Conservation (phyloP, 306 rosid species). For the Castanopsis chinensis region DNA sequence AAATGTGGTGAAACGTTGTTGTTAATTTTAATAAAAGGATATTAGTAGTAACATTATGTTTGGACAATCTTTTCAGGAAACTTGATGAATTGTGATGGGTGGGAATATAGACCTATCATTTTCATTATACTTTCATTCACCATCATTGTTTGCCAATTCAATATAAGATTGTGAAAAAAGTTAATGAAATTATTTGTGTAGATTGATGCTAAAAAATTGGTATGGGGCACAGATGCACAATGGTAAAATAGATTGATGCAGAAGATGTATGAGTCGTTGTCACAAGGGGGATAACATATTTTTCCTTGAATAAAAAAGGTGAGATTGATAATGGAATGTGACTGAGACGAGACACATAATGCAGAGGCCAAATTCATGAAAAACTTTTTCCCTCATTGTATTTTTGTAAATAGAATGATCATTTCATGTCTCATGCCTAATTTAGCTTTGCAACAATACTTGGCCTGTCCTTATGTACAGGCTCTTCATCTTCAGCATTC, state of each 20-base stretch:
- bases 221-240: background rate
- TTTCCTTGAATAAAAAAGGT: conserved; percentile 23
- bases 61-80: no score
- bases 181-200: no score
- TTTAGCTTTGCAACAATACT: conserved; percentile 31
- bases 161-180: no score
- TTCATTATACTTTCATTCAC: no score
- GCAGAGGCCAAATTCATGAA: conserved; percentile 24
- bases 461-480: conserved; percentile 11
- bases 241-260: background rate
- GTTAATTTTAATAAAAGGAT: no score
- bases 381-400: conserved; percentile 1
- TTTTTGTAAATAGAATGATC: conserved; percentile 12
- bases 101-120: no score
- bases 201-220: background rate
- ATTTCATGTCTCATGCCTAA: conserved; percentile 23
- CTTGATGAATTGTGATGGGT: no score
- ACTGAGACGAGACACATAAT: conserved; percentile 26
- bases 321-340: conserved; percentile 24
- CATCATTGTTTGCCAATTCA: no score
- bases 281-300: background rate
- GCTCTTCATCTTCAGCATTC: background rate
- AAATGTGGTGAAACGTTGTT: no score
- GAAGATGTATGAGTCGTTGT: background rate
- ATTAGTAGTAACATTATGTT: no score